Conservation (phyloP, 805 yeast genomes). For the Kazachstania bromeliacearum region DNA sequence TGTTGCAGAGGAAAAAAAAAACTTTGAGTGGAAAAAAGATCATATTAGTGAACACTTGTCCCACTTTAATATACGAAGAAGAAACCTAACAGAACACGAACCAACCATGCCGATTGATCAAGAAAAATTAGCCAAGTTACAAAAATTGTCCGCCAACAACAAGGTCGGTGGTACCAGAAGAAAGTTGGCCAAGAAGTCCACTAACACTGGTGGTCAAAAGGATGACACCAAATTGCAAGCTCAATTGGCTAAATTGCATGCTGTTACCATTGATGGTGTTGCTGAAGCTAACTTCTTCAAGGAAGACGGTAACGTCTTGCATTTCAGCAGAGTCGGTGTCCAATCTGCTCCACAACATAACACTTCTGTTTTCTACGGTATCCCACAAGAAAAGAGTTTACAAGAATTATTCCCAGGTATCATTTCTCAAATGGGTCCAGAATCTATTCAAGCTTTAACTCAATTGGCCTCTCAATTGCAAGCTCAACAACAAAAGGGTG, state of each 20-base stretch:
- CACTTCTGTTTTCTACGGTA: slow-evolving; percentile 91
- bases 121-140: slow-evolving; percentile 88
- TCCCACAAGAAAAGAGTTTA: slow-evolving; percentile 85
- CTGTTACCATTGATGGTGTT: slow-evolving; percentile 77
- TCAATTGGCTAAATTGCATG: slow-evolving; percentile 80
- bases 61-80: too few relatives aligned
- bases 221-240: slow-evolving; percentile 90
- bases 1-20: too few relatives aligned
- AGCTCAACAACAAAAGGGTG: slow-evolving; percentile 41
- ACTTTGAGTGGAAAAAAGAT: too few relatives aligned
- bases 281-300: slow-evolving; percentile 97
- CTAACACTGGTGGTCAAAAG: slow-evolving; percentile 48
- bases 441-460: slow-evolving; percentile 81
- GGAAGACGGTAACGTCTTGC: slow-evolving; percentile 91
- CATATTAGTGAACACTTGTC: too few relatives aligned
- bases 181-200: slow-evolving; percentile 69
- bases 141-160: slow-evolving; percentile 62
- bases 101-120: slow-evolving; percentile 76
- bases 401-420: slow-evolving; percentile 90
- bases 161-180: slow-evolving; percentile 86
- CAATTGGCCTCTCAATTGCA: slow-evolving; percentile 85
- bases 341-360: slow-evolving; percentile 86
- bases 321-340: slow-evolving; percentile 92
- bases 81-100: too few relatives aligned
- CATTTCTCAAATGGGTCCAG: slow-evolving; percentile 93